Evolutionary conservation across 2,329 filamentous ascomycete genomes (phyloP), one percentile per base, ranked within the genome.

Genomic region (Tolypocladium sp.): DNA sequence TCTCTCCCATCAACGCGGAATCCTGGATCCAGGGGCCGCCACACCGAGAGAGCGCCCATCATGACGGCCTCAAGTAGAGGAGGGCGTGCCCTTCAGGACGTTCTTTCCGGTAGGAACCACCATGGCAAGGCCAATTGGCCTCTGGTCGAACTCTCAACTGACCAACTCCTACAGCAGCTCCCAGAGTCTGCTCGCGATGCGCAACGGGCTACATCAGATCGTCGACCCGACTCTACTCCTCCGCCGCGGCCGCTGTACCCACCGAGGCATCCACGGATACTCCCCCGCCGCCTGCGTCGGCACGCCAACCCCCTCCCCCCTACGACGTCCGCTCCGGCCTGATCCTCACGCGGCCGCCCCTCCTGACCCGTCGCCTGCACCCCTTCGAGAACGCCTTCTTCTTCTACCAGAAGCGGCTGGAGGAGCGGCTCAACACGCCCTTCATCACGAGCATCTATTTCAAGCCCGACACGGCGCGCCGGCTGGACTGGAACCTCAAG

Each of bases 401-500:
- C 80, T 92, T 99, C 73, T 99, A 99, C 78, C 94, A 99, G 78
- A 93, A 93, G 68, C 91, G 94, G 17, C 82, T 99, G 61, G 96
- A 97, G 74, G 94, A 99, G 80, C 90, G 94, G 51, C 82, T 96
- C 57, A 86, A 88, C 25, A 82, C 94, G 5, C 90, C 92, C 2
- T 99, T 97, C 74, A 89, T 89, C 59, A 86, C 90, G 65, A 90
- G 90, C 72, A 94, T 97, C 77, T 99, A 96, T 82, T 96, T 92
- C 83, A 96, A 96, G 79, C 87, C 87, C 66, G 90, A 91, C 70
- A 96, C 92, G 13, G 88, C 92, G 1, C 82, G 85, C 10, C 90
- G 92, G 65, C 79, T 91, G 56, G 92, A 97, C 77, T 97, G 92
- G 91, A 90, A 92, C 73, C 82, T 91, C 70, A 95, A 96, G 76